These are phyloP conservation scores for Hebeloma cylindrosporum DNA, from an alignment of 768 basidiomycete species.

Conservation along the genomic window DNA sequence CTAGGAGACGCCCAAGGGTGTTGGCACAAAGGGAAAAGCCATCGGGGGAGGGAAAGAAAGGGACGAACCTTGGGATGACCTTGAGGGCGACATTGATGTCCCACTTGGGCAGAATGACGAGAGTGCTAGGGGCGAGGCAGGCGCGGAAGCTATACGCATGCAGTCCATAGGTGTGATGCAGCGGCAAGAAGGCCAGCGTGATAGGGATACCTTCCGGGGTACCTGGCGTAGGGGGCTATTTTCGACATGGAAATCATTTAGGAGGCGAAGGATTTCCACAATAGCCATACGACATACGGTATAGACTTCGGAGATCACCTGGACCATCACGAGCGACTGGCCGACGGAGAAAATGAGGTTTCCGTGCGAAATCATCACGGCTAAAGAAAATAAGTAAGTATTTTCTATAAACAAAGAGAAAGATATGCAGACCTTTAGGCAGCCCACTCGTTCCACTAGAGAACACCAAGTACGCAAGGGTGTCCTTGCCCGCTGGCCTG, in stretches of 20 bases:
- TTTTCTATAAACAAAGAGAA: background rate
- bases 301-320: constrained; percentile 34
- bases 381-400: constrained; percentile 33
- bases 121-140: constrained; percentile 45
- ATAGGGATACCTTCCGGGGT: constrained; percentile 49
- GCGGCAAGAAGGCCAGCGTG: constrained; percentile 58
- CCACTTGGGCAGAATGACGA: constrained; percentile 63
- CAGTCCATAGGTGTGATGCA: constrained; percentile 70
- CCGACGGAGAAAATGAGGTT: constrained; percentile 50
- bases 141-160: constrained; percentile 50
- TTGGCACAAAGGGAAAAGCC: background rate
- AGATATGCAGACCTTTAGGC: constrained; percentile 56
- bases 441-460: constrained; percentile 79
- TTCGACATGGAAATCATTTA: background rate
- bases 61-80: constrained; percentile 55
- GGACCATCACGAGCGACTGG: constrained; percentile 35
- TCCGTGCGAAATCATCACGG: constrained; percentile 73
- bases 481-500: constrained; percentile 47
- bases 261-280: background rate
- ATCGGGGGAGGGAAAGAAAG: background rate
- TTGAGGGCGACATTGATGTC: constrained; percentile 49
- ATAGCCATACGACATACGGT: constrained; percentile 32
- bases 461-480: constrained; percentile 68
- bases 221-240: constrained; percentile 37
- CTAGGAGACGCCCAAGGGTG: constrained; percentile 31